Evolutionary conservation across 2,329 filamentous ascomycete species (phyloP).

Genomic region (Diaporthe sp.): DNA sequence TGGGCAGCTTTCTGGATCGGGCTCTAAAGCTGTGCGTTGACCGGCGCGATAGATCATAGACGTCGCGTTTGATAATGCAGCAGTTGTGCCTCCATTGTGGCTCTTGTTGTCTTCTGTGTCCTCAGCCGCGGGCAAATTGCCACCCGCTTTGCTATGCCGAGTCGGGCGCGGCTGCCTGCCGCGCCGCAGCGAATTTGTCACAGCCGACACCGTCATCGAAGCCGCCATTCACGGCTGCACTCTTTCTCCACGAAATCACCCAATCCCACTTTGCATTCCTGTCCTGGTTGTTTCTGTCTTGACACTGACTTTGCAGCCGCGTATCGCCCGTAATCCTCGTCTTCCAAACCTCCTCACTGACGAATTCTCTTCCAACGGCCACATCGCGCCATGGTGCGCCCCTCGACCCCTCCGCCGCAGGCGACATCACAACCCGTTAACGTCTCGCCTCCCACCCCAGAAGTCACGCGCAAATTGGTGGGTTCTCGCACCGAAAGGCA

Average conservation of each 20-base stretch:
- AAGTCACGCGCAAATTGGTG: conserved; percentile 57
- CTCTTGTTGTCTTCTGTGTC: not conserved
- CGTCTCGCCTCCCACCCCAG: conserved; percentile 66
- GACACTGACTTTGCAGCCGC: not conserved
- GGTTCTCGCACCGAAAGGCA: not conserved
- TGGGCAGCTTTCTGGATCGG: conserved; percentile 3
- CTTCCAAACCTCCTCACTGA: not conserved
- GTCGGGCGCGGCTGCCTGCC: conserved; percentile 39
- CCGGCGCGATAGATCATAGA: conserved; percentile 21
- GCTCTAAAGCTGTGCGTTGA: not conserved
- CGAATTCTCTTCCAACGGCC: not conserved
- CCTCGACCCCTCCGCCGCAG: conserved; percentile 60
- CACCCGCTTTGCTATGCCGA: conserved; percentile 21
- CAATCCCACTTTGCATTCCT: not conserved
- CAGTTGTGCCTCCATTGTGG: not conserved
- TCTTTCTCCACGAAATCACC: not conserved
- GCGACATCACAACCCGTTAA: conserved; percentile 47
- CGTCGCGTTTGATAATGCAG: conserved; percentile 7
- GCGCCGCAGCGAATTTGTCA: conserved; percentile 26
- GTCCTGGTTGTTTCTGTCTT: not conserved
- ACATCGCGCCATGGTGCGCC: conserved; percentile 58
- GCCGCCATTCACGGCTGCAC: not conserved
- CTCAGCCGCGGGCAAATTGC: conserved; percentile 2
- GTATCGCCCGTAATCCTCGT: not conserved
- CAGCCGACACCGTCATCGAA: conserved; percentile 29